Evolutionary conservation across 352 stramenopile species (phyloP), one percentile per base, ranked within the genome.

Genomic region (Pythium grandisporangium): DNA sequence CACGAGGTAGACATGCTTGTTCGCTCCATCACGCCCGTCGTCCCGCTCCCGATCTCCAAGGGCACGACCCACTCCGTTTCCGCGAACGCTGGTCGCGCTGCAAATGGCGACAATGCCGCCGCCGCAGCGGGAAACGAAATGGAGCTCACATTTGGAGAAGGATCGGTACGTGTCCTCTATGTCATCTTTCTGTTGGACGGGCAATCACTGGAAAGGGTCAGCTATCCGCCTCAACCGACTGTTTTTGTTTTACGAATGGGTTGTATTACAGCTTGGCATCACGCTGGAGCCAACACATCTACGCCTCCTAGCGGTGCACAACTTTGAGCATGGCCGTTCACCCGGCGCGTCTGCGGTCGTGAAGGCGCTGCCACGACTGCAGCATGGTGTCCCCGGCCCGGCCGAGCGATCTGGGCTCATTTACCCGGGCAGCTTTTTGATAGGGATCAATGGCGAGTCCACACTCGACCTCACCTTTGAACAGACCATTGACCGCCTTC

Each of bases 221-320:
- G 1, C 36, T 43, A n/a, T 22, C 40, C 19, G 4, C 25, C 8
- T 30, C 19, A 20, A 20, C 30, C 47, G 21, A 48, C 14, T 27
- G 19, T 26, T 51, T 43, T 20, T 38, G 23, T 13, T 40, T 24
- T 11, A 25, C 38, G 6, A 11, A 35, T 42, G 6, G 13, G 21
- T 41, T 11, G 19, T 10, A 24, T 14, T 32, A 23, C 38, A 89
- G 76, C 62, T 89, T 36, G 76, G 76, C 4, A 86, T 89, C 33
- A 86, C 73, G 5, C 82, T 89, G 40, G 76, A 89, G 45, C 73
- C 76, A 6, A 86, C 76, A 1, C 72, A 84, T 33, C 38, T 86
- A 33, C 70, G 70, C 6, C 57, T 89, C 42, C 44, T 89, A 2
- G 65, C 71, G 3, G 64, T 70, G 11, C 74, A 63, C 14, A 68